Evolutionary conservation across 306 rosid genomes (phyloP).

Genomic region (Delonix regia): DNA sequence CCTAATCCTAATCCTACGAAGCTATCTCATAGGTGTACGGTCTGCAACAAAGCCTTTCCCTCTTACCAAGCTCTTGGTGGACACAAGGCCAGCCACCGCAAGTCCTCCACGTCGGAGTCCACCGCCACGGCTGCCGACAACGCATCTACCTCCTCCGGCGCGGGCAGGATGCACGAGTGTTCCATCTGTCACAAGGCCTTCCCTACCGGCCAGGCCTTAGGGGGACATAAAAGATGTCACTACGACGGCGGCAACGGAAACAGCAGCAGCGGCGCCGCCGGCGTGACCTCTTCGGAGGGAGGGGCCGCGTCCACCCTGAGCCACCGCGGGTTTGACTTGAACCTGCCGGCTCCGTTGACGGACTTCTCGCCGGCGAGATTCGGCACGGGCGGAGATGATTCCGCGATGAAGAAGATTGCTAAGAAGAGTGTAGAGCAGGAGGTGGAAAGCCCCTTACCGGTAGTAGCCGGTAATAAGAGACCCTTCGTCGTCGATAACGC

Average conservation of each 20-base stretch:
- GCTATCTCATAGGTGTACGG: slow-evolving; percentile 51
- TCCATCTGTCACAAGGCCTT: slow-evolving; percentile 71
- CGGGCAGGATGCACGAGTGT: slow-evolving; percentile 59
- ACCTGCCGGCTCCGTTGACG: slow-evolving; percentile 59
- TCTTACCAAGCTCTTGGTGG: slow-evolving; percentile 82
- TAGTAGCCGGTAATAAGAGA: slow-evolving; percentile 1
- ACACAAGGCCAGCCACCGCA: slow-evolving; percentile 80
- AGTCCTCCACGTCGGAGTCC: slow-evolving; percentile 32
- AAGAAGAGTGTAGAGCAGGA: slow-evolving; percentile 52
- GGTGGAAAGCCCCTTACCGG: slow-evolving; percentile 69
- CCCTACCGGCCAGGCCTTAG: slow-evolving; percentile 77
- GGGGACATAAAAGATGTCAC: slow-evolving; percentile 81
- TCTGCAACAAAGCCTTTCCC: slow-evolving; percentile 58
- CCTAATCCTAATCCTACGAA: background rate
- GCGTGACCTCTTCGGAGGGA: slow-evolving; percentile 47
- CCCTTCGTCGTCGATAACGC: slow-evolving; percentile 25
- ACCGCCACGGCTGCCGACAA: background rate
- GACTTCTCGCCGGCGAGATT: slow-evolving; percentile 41
- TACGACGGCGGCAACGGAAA: slow-evolving; percentile 56
- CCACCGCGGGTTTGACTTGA: slow-evolving; percentile 58
- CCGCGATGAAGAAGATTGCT: background rate
- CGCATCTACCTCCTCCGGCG: background rate
- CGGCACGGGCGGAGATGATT: background rate
- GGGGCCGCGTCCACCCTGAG: slow-evolving; percentile 49
- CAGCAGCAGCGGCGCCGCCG: background rate